phyloP scores from a whole-genome alignment of 2,329 filamentous ascomycete genomes.

The Alternaria atra region DNA sequence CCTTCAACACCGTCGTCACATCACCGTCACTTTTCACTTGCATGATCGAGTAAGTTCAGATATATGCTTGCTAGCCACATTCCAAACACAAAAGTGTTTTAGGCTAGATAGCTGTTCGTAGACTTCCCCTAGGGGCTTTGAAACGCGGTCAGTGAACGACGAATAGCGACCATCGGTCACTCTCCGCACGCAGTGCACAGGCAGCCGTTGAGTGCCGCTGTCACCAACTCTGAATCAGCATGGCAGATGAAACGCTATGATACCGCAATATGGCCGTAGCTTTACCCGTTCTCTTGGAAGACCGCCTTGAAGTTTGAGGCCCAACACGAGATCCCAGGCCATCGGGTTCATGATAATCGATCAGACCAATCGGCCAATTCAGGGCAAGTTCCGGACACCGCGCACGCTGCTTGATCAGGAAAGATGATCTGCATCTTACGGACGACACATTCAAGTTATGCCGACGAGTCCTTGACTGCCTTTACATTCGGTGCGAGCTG shows the following conservation, averaged over 20 bases:
- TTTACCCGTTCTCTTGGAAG: background rate
- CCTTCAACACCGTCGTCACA: background rate
- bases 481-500: background rate
- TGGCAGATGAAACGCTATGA: constrained; percentile 2
- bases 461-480: background rate
- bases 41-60: background rate
- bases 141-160: background rate
- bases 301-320: background rate
- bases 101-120: background rate
- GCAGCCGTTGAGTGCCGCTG: background rate
- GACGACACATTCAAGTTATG: background rate
- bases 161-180: background rate
- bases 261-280: background rate
- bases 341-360: background rate
- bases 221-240: background rate
- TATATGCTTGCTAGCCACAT: background rate
- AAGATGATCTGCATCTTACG: background rate
- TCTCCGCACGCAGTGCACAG: background rate
- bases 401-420: background rate
- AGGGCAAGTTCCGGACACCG: background rate
- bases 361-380: constrained; percentile 1
- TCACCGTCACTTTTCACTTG: background rate
- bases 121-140: background rate
- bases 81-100: constrained; percentile 2
- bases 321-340: background rate